Percentiles rank a stretch among this genome's conserved stretches.
Evolutionary conservation across 2,329 filamentous ascomycete species (phyloP).

Genomic region (Trichoderma polysporum): DNA sequence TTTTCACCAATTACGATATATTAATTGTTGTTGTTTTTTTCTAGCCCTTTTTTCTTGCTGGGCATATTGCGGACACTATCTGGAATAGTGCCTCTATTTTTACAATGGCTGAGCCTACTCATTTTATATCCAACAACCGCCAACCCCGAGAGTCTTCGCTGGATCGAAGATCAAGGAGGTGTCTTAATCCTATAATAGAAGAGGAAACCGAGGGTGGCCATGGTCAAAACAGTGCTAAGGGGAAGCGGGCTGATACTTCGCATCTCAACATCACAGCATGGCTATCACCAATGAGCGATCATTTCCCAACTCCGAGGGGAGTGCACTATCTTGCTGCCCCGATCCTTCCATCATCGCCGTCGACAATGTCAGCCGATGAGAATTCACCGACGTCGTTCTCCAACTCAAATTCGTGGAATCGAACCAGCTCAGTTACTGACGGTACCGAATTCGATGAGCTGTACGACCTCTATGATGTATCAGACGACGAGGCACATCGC

Average conservation of each 20-base stretch:
- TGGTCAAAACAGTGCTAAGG: conserved; percentile 24
- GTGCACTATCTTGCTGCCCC: conserved; percentile 64
- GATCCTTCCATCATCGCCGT: conserved; percentile 61
- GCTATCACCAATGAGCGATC: conserved; percentile 59
- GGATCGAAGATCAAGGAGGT: conserved; percentile 53
- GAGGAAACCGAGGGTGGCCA: conserved; percentile 48
- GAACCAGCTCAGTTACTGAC: conserved; percentile 61
- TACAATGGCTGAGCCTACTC: conserved; percentile 48
- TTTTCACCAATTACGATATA: neutral
- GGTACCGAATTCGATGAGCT: conserved; percentile 80
- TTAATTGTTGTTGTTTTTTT: conserved; percentile 24
- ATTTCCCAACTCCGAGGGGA: conserved; percentile 72
- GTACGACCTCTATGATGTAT: conserved; percentile 82
- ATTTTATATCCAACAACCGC: conserved; percentile 34
- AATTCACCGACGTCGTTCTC: conserved; percentile 56
- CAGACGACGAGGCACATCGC: conserved; percentile 44
- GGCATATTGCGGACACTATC: conserved; percentile 26
- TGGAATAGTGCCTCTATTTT: conserved; percentile 33
- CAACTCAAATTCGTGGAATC: conserved; percentile 61
- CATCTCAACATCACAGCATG: conserved; percentile 57
- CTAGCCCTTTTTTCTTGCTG: neutral
- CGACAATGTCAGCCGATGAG: conserved; percentile 52
- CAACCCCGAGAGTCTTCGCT: conserved; percentile 53
- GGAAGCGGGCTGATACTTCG: conserved; percentile 35
- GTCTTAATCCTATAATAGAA: conserved; percentile 67